phyloP scores from a whole-genome alignment of 2,329 filamentous ascomycete species.

The Cordyceps javanica region DNA sequence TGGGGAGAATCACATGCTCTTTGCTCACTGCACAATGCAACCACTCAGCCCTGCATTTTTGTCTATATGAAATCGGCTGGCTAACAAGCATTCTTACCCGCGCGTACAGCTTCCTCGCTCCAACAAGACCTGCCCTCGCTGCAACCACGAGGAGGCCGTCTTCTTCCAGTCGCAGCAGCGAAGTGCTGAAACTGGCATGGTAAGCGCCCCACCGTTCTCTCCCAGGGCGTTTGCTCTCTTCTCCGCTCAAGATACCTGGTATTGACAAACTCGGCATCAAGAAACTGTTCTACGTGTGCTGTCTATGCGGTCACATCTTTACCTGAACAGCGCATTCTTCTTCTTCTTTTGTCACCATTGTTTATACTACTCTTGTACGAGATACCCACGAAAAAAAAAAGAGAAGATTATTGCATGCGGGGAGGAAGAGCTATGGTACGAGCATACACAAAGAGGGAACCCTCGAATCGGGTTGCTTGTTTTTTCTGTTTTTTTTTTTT shows the following conservation, averaged over 20 bases:
- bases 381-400: constrained; percentile 8
- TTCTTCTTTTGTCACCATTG: constrained; percentile 22
- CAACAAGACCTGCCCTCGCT: constrained; percentile 78
- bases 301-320: constrained; percentile 86
- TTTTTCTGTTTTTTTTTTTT: background rate
- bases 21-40: background rate
- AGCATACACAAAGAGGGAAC: no score
- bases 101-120: constrained; percentile 78
- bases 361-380: constrained; percentile 2
- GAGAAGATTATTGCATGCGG: background rate
- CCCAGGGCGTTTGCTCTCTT: background rate
- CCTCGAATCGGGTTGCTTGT: no score
- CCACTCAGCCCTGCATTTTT: constrained; percentile 2
- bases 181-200: constrained; percentile 96
- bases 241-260: background rate
- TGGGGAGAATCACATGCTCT: background rate
- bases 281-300: constrained; percentile 95
- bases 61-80: constrained; percentile 29
- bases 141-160: constrained; percentile 82
- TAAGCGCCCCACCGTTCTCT: constrained; percentile 40
- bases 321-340: constrained; percentile 33
- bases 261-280: constrained; percentile 29
- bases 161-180: constrained; percentile 99
- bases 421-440: background rate
- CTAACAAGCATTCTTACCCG: constrained; percentile 36